Evolutionary conservation across 2,329 filamentous ascomycete species (phyloP), one percentile per base, ranked within the genome.

Genomic region (Coniochaeta hoffmannii): DNA sequence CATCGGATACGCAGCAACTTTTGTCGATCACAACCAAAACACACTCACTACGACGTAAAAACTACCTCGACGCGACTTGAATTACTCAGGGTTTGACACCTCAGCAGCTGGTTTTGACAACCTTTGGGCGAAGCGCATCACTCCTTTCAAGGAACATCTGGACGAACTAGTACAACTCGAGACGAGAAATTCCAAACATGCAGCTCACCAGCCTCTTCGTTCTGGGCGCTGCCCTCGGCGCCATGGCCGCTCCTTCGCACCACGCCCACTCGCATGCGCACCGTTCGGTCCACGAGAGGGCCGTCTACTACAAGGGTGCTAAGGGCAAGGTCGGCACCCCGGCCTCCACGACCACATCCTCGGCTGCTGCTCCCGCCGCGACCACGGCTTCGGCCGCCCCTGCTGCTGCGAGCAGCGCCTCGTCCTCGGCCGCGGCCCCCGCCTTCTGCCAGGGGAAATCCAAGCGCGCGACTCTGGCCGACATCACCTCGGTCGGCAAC

Each of bases 401-500:
- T 7, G 28, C 58, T 17, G 34, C 59, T 3, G 24, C 57, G 26
- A 41, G 58, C 24, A 28, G 36, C 24, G n/a, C 55, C 15, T 54
- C 54, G 26, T 44, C 54, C n/a, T 55, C 61, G 19, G 38, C 54
- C 46, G 67, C 60, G 59, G 61, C 60, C 17, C 53, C 65, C 62
- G 11, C n/a, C 28, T 68, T 73, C 64, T 74, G 71, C 64, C 58
- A 57, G 19, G 68, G 70, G 62, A 62, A 67, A 58, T 58, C 64
- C 50, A 78, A 81, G 74, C 73, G 77, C 60, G 71, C 79, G 61
- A 76, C 76, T 55, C 15, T 62, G 36, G 69, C 68, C 55, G 63
- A 81, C 59, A 77, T 81, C 59, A 67, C 68, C 55, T 76, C 76
- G 67, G 63, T 60, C 4, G 78, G 78, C 61, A 81, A 81, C 71